A percentile compares a stretch with the other conserved stretches of the same genome.
Evolutionary conservation across 75 land plant species (phyloP).

Genomic region (Pinus taeda): DNA sequence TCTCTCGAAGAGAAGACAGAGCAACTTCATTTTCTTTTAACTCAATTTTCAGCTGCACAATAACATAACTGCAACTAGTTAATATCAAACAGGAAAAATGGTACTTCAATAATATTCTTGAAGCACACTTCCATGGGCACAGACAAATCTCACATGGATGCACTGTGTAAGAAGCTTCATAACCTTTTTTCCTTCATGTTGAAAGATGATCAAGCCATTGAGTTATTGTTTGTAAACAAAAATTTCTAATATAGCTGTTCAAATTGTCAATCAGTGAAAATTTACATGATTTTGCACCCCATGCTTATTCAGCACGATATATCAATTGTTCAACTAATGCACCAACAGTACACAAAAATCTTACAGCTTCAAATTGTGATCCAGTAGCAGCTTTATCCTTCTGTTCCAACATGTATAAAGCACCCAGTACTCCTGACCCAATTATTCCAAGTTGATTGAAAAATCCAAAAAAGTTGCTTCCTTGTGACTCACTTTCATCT

Average conservation of each 20-base stretch:
- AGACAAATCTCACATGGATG: not conserved
- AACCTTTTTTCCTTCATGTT: not conserved
- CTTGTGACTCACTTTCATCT: not conserved
- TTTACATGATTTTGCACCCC: not conserved
- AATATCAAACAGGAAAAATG: slow-evolving; percentile 6
- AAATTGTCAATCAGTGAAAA: not conserved
- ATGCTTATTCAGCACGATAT: not conserved
- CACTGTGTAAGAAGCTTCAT: not conserved
- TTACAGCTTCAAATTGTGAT: slow-evolving; percentile 70
- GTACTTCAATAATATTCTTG: slow-evolving; percentile 1
- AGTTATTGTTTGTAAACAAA: not conserved
- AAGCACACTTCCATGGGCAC: not conserved
- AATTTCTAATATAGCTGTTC: not conserved
- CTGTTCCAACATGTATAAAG: slow-evolving; percentile 56
- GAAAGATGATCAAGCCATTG: not conserved
- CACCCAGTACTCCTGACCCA: slow-evolving; percentile 66
- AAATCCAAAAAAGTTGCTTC: slow-evolving; percentile 28
- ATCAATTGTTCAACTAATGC: not conserved
- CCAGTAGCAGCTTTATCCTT: slow-evolving; percentile 49
- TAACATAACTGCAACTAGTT: not conserved
- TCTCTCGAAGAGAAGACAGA: slow-evolving; percentile 25
- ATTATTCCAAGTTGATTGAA: slow-evolving; percentile 62
- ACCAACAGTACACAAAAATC: slow-evolving; percentile 5
- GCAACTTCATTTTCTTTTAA: slow-evolving; percentile 41
- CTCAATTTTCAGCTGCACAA: slow-evolving; percentile 32